Base-by-base conservation (phyloP, 1,139 yeast species). In the Sugiyamaella japonica region DNA sequence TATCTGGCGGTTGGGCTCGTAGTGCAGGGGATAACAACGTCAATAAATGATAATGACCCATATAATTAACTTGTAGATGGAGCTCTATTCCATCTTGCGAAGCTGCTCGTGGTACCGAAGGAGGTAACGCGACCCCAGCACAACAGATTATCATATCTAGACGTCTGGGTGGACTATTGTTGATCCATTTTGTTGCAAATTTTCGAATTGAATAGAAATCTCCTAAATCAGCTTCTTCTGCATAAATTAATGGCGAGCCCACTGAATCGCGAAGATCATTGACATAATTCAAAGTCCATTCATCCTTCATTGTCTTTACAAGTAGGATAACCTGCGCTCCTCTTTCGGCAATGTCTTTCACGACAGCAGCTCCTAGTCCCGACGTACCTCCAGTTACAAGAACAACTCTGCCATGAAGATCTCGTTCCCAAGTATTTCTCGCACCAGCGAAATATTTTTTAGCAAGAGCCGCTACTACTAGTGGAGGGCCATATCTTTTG, bases 141-240 rank as follows among this genome's bases (percentile, higher is more conserved):
- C 91, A 84, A 66, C 96, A 87, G 4, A 93, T 71, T 15, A 93
- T 80, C 57, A 95, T 96, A 69, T 93, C 99, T 53, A 93, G 75
- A 55, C 99, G 73, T 63, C 99, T 77, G 6, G 97, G 95, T 1
- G 97, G 96, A 40, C 84, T 76, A 67, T 88, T 90, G 70, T 93
- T 96, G 57, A 93, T 76, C 98, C 98, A 93, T 60, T 79, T 84
- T 1, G 99, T 91, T 31, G 97, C 97, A 74, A 93, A 93, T 68
- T 84, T 83, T 62, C 99, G 78, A n/a, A 93, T 78, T 6, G 91
- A 83, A 67, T 85, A 76, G 58, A 93, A 74, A 54, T 89, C 84
- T 25, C 82, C 77, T 57, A 93, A 75, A 69, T 95, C 95, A 70
- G 96, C 89, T 61, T 84, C 81, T 66, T 93, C 99, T 10, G 95